A percentile compares a stretch with the other conserved stretches of the same genome.
These are phyloP conservation scores for Apiotrichum gracile DNA, from an alignment of 1,284 basidiomycete species.

Conservation along the genomic window DNA sequence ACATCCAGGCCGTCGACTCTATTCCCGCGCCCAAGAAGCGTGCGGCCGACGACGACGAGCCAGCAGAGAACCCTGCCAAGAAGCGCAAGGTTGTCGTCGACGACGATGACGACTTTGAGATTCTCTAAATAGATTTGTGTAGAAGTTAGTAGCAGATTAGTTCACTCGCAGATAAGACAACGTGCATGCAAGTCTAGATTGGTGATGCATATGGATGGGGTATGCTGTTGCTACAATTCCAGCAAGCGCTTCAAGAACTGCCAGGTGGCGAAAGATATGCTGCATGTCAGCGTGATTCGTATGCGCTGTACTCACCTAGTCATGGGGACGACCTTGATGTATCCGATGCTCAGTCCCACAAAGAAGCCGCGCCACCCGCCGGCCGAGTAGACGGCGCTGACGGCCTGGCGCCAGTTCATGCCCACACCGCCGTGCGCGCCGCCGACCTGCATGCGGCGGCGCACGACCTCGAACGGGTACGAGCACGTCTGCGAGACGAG, in stretches of 20 bases:
- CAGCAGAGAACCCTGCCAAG: slow-evolving; percentile 1
- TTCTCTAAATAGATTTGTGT: neutral
- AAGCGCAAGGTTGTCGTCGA: slow-evolving; percentile 12
- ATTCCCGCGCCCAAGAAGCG: neutral
- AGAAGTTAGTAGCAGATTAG: too few species aligned
- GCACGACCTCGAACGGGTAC: slow-evolving; percentile 93
- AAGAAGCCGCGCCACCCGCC: slow-evolving; percentile 85
- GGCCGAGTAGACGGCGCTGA: slow-evolving; percentile 60
- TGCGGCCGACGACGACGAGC: neutral
- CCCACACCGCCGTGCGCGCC: slow-evolving; percentile 58
- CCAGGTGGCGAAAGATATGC: slow-evolving; percentile 49
- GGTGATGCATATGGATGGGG: slow-evolving; percentile 10
- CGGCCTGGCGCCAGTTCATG: slow-evolving; percentile 71
- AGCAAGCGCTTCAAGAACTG: slow-evolving; percentile 46
- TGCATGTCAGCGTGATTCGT: slow-evolving; percentile 6
- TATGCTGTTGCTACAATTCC: slow-evolving; percentile 32
- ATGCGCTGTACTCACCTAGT: slow-evolving; percentile 50
- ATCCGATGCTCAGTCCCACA: slow-evolving; percentile 87
- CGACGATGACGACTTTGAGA: slow-evolving; percentile 14
- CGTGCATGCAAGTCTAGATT: neutral
- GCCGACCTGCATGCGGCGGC: slow-evolving; percentile 93
- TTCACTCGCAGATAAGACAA: too few species aligned
- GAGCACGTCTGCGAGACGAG: slow-evolving; percentile 82
- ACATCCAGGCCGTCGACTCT: neutral
- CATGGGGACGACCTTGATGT: slow-evolving; percentile 96